Base-by-base conservation (phyloP, 108 stramenopile genomes). In the Cyclotella baltica region DNA sequence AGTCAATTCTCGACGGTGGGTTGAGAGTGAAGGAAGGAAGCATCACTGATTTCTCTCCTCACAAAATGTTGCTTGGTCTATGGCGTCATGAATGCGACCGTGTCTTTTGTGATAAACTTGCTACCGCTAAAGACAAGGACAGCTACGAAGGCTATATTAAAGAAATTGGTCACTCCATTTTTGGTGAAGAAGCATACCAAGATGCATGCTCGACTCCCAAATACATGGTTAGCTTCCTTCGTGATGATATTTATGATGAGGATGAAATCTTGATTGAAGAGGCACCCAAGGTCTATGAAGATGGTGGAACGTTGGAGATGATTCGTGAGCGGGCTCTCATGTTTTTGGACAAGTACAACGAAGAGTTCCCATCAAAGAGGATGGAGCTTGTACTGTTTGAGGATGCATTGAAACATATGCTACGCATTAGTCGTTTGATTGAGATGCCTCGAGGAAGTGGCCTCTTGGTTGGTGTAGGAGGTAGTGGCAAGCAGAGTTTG, bases 341-440 rank as follows among this genome's bases (percentile, higher is more conserved):
- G 71, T 97, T 96, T 80, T 73, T 95, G 62, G 80, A 87, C 28
- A 91, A 88, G 81, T 92, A 89, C 70, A 97, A 97, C 65, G 83
- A 85, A 50, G 91, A 95, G 59, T 83, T 89, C 76, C 95, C 95
- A 9, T 78, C 94, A 5, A 89, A 88, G 76, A 75, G 83, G 70
- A 92, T 97, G 85, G 89, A 97, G 31, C 86, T 97, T n/a, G 96
- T 97, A 10, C 82, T 97, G 18, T 97, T 97, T 83, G 93, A 96
- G 61, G 96, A 97, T 70, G 96, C 96, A 8, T 78, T 97, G 30
- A 89, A 91, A 64, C 93, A 97, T 69, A 73, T 97, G 64, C 86
- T 96, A 28, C 76, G 95, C 52, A 88, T 97, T 40, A 92, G 82
- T 58, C 80, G 96, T n/a, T 72, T 96, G 37, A 89, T 97, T 28